phyloP scores from a whole-genome alignment of 129 eudicot species.

The Centrapalus pauciflorus region DNA sequence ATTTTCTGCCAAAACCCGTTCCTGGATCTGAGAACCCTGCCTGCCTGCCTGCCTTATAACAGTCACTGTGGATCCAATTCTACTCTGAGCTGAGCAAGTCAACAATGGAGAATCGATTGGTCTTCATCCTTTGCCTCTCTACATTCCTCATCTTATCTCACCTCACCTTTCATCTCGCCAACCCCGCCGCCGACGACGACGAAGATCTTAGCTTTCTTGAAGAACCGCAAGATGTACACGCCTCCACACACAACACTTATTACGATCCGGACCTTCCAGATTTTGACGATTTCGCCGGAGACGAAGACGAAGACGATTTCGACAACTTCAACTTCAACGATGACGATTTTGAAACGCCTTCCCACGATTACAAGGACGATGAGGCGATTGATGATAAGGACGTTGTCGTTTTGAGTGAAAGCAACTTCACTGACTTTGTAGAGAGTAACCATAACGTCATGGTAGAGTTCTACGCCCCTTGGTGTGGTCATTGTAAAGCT shows the following conservation, averaged over 20 bases:
- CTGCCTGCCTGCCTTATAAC: not conserved
- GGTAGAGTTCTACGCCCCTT: slow-evolving; percentile 97
- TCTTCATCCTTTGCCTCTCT: slow-evolving; percentile 34
- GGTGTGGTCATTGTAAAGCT: slow-evolving; percentile 91
- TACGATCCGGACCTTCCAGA: slow-evolving; percentile 33
- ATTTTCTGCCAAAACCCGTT: slow-evolving; percentile 7
- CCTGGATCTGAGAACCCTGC: slow-evolving; percentile 23
- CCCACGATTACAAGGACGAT: slow-evolving; percentile 29
- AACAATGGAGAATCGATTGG: slow-evolving; percentile 51
- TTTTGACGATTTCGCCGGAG: slow-evolving; percentile 35
- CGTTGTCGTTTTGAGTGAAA: slow-evolving; percentile 69
- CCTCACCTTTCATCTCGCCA: slow-evolving; percentile 29
- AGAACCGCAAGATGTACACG: slow-evolving; percentile 39
- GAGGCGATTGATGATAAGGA: slow-evolving; percentile 68
- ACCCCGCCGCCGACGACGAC: slow-evolving; percentile 43
- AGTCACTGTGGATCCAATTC: slow-evolving; percentile 2
- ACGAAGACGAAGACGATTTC: slow-evolving; percentile 41
- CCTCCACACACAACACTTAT: slow-evolving; percentile 22
- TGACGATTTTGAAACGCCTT: slow-evolving; percentile 51
- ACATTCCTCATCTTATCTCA: slow-evolving; percentile 54
- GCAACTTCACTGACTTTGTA: slow-evolving; percentile 58
- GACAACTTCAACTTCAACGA: slow-evolving; percentile 48
- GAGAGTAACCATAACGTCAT: slow-evolving; percentile 63
- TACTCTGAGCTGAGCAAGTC: slow-evolving; percentile 7
- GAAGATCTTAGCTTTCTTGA: slow-evolving; percentile 88